Conservation (phyloP, 179 eudicot genomes). For the Silene vulgaris region DNA sequence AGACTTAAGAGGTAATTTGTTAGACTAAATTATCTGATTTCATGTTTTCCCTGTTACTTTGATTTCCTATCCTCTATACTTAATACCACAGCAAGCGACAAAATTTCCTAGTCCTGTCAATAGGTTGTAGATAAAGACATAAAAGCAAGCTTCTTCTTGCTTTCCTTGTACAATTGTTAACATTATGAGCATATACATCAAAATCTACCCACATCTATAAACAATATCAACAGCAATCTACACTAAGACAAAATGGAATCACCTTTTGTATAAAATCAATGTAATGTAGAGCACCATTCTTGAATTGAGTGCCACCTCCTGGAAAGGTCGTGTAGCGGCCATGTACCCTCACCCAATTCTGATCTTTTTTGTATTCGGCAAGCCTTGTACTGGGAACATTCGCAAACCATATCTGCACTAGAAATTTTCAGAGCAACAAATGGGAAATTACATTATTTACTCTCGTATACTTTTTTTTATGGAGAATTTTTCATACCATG, state of each 20-base stretch:
- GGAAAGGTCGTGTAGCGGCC: slow-evolving; percentile 39
- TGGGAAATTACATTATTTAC: neutral
- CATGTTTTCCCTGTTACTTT: too few relatives aligned
- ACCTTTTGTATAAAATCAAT: slow-evolving; percentile 35
- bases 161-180: neutral
- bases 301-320: slow-evolving; percentile 50
- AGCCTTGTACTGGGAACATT: slow-evolving; percentile 45
- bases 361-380: slow-evolving; percentile 34
- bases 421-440: neutral
- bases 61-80: too few relatives aligned
- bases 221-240: slow-evolving; percentile 7
- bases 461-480: neutral
- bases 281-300: slow-evolving; percentile 37
- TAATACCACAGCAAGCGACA: too few relatives aligned
- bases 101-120: too few relatives aligned
- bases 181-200: slow-evolving; percentile 7
- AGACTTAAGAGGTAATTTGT: too few relatives aligned
- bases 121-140: neutral
- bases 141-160: neutral
- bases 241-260: slow-evolving; percentile 9
- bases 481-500: slow-evolving; percentile 29
- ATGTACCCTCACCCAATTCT: slow-evolving; percentile 40
- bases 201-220: slow-evolving; percentile 12
- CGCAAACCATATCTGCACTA: slow-evolving; percentile 37
- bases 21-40: too few relatives aligned